Base-by-base conservation (phyloP, 2,329 filamentous ascomycete genomes). In the Capronia epimyces region DNA sequence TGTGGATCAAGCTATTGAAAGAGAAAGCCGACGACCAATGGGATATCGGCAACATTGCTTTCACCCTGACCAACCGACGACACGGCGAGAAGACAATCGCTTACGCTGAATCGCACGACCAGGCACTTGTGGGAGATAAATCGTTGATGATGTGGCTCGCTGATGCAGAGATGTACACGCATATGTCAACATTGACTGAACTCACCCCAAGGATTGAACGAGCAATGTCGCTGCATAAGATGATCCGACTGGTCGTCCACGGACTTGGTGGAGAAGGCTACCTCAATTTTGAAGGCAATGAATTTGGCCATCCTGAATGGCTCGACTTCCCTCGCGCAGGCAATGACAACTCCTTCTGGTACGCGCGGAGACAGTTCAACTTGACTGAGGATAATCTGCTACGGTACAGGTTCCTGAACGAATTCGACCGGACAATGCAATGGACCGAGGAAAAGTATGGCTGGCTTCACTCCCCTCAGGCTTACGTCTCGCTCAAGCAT, bases 1-100 rank as follows among this genome's bases (percentile, higher is more conserved):
- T 98, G 82, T 98, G 94, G 82, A 98, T 98, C 77, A 98, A 98
- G 73, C 88, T 94, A 66, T 71, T 97, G 55, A 98, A 98, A 70
- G 93, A 98, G 71, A 83, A 89, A 67, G 79, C 86, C 64, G 93
- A 98, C 63, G 76, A 89, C 56, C 80, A 95, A 8, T 98, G 93
- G 93, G 87, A 97, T 63, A 86, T 98, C 69, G 82, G 80, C 50
- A 84, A 79, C 60, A 86, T 98, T 46, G 83, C 83, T 67, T 90
- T 85, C 72, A 96, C 89, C 0, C 73, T 98, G 52, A 95, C 87
- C 18, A 97, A 98, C 71, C 81, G 93, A 50, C 83, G 93, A 22
- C 88, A 97, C 63, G 91, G 90, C 41, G 93, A 98, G 70, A 97
- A 97, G 78, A 96, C 91, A 0, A 97, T 98, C 64, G 93, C 93